Evolutionary conservation across 164 flowering plant species (phyloP).

Genomic region (grape (Vitis vinifera)): DNA sequence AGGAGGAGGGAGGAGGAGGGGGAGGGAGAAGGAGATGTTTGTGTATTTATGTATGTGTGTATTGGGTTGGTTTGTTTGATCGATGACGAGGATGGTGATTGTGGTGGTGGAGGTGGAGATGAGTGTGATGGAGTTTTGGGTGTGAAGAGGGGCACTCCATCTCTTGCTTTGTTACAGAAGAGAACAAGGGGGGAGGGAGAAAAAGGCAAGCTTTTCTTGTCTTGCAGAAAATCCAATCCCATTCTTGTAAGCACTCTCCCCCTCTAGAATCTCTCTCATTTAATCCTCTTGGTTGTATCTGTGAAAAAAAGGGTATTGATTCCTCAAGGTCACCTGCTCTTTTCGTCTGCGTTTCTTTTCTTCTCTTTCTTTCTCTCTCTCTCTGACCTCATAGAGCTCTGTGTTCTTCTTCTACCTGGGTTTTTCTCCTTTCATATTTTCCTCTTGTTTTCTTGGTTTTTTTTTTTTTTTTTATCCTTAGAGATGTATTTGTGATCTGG

Average conservation of each 20-base stretch:
- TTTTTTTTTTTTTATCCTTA: no score
- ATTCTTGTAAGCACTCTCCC: conserved; percentile 22
- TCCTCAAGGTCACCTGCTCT: background rate
- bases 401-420: background rate
- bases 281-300: background rate
- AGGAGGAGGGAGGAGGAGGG: background rate
- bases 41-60: background rate
- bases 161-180: conserved; percentile 17
- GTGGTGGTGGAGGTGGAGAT: no score
- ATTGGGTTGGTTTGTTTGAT: background rate
- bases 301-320: background rate
- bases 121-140: no score
- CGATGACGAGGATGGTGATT: background rate
- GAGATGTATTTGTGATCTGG: no score
- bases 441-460: background rate
- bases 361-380: background rate
- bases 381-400: background rate
- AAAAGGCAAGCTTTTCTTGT: conserved; percentile 25
- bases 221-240: conserved; percentile 22
- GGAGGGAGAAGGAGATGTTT: background rate
- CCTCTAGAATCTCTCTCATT: background rate
- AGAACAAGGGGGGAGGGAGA: background rate
- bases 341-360: no score
- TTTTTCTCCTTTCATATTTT: conserved; percentile 2
- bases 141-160: conserved; percentile 13